Evolutionary conservation across 495 filamentous ascomycete species (phyloP), one percentile per base, ranked within the genome.

Genomic region (Trichoderma reesei): DNA sequence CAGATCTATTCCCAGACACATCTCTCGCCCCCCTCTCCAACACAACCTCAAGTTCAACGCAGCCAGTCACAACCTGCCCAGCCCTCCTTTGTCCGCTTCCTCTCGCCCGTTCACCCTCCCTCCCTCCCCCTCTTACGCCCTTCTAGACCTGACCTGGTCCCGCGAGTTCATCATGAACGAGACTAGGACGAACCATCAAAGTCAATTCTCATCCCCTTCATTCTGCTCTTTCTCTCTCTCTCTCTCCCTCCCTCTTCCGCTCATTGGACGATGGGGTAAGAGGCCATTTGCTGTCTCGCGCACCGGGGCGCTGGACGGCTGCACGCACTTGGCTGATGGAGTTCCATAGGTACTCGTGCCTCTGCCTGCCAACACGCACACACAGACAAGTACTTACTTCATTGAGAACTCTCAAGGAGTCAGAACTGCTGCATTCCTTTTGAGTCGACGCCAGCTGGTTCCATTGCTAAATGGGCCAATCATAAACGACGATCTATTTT

Each of bases 11-110:
- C 26, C 1, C 2, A 31, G 51, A 10, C 51, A 9, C 31, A 14
- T 2, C 31, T 56, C 44, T 18, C 44, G 44, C 44, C 10, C 37
- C 10, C n/a, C n/a, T n/a, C n/a, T n/a, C n/a, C n/a, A n/a, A n/a
- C n/a, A n/a, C n/a, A n/a, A 39, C 4, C 4, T 39, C 37, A 39
- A 46, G 20, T 31, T 11, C 13, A 26, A 31, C 26, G n/a, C n/a
- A n/a, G 51, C 51, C 51, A 56, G 51, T 56, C 51, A 56, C 31
- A 31, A n/a, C n/a, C n/a, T n/a, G n/a, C n/a, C n/a, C n/a, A n/a
- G n/a, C n/a, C n/a, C n/a, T n/a, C n/a, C n/a, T n/a, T n/a, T n/a
- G n/a, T n/a, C n/a, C n/a, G n/a, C n/a, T n/a, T n/a, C n/a, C n/a
- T n/a, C n/a, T n/a, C n/a, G n/a, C n/a, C n/a, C n/a, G n/a, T n/a